Evolutionary conservation across 108 stramenopile genomes (phyloP), one percentile per base, ranked within the genome.

Genomic region (Stephanodiscus minutulus): DNA sequence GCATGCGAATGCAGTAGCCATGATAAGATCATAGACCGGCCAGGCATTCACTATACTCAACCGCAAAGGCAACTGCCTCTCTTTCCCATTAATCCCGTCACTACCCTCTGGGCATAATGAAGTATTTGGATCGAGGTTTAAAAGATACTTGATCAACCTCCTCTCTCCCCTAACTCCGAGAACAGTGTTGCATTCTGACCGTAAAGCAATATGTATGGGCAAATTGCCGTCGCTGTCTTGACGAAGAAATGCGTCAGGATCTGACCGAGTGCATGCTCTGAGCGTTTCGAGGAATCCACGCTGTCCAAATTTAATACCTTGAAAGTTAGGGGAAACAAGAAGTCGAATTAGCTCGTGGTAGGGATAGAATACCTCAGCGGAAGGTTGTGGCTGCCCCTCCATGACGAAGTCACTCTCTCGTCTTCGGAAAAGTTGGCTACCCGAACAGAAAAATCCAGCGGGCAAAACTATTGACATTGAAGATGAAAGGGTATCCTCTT

Each of bases 161-260:
- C 82, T 57, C 64, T 82, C 82, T 10, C 63, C 73, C 22, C 63
- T 64, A 11, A 66, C 54, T 62, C 82, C 82, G 2, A 82, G 50
- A 11, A 41, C 56, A 37, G 77, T 82, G 9, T 77, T 74, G 61
- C 86, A 87, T 56, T 73, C 60, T 47, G 75, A 66, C 25, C 69
- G 36, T 46, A 87, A 64, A 9, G 82, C 83, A 62, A 70, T 37
- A 58, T 87, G 86, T 33, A 87, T 29, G 0, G 86, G 86, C 22
- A 74, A 64, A 39, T 67, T 72, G 13, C 83, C 81, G 52, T 76
- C 61, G 24, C 66, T 53, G 58, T 82, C 77, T 29, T 53, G 60
- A 1, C 72, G 60, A 41, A 77, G 53, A 37, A 82, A 74, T 29
- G 76, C 76, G 22, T 65, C 73, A 29, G 72, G 66, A 20, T 77